A percentile compares a stretch with the other conserved stretches of the same genome.
phyloP scores from a whole-genome alignment of 768 basidiomycete genomes.

The Austroboletus festivus region DNA sequence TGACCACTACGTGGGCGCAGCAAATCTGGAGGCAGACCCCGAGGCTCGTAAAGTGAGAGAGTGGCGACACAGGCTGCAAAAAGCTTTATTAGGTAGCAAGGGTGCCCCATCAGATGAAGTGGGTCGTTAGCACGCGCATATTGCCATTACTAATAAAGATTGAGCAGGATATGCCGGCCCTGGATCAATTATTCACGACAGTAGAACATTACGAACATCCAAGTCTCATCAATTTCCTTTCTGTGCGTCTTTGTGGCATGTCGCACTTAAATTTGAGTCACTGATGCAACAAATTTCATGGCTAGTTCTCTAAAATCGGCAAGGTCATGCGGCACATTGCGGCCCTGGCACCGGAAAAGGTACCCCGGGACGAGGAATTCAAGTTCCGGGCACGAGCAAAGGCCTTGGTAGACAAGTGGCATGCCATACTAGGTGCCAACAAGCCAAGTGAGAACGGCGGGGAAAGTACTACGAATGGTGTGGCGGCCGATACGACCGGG shows the following conservation, averaged over 20 bases:
- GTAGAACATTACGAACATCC: slow-evolving; percentile 77
- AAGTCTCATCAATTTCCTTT: slow-evolving; percentile 68
- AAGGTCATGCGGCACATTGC: slow-evolving; percentile 65
- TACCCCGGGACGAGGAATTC: slow-evolving; percentile 51
- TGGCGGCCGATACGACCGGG: slow-evolving; percentile 15
- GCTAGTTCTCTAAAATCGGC: slow-evolving; percentile 46
- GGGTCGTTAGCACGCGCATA: slow-evolving; percentile 18
- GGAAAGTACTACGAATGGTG: slow-evolving; percentile 27
- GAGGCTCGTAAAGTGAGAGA: slow-evolving; percentile 77
- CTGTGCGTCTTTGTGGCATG: slow-evolving; percentile 35
- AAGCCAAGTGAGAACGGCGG: slow-evolving; percentile 31
- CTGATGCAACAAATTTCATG: slow-evolving; percentile 11
- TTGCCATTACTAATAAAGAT: slow-evolving; percentile 7
- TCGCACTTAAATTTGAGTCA: slow-evolving; percentile 1
- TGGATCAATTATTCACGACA: slow-evolving; percentile 68
- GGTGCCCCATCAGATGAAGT: slow-evolving; percentile 64
- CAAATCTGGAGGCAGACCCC: slow-evolving; percentile 49
- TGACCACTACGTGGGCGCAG: slow-evolving; percentile 21
- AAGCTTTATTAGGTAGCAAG: slow-evolving; percentile 74
- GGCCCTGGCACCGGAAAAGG: slow-evolving; percentile 37
- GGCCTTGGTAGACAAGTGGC: slow-evolving; percentile 47
- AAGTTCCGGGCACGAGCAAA: slow-evolving; percentile 50
- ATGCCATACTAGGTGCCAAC: slow-evolving; percentile 35
- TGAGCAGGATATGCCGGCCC: slow-evolving; percentile 69
- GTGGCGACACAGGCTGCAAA: slow-evolving; percentile 91